Base-by-base conservation (phyloP, 225 moss, liverwort and hornwort species). In the Neckera pumila region DNA sequence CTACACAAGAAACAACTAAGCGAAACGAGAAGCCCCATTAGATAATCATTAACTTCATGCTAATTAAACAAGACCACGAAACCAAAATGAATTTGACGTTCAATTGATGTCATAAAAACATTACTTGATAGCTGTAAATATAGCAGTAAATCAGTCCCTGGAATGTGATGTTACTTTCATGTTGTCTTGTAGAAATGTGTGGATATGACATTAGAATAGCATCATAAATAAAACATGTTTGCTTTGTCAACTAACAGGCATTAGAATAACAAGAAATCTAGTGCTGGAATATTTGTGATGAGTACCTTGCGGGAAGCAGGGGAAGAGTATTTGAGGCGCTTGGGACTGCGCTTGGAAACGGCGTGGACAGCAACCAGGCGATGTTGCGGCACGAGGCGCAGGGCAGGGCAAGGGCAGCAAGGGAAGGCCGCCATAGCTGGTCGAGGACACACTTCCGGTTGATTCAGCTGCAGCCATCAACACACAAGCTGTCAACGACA, bases 321-420 rank as follows among this genome's bases (percentile, higher is more conserved):
- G 78, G 89, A 90, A 45, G 95, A 89, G 42, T 98, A 98, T 87
- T 95, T 98, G 81, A 96, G 93, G 61, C 97, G 93, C 95, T 98
- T 98, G 81, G 98, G 98, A 81, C 95, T 98, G 62, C 98, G 95
- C 91, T 97, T 98, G 77, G 96, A 91, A 31, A 92, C 67, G 83
- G 97, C 95, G 60, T 94, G 91, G 70, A 94, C 88, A 23, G 87
- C 87, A 14, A 93, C 86, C 69, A 89, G 78, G 54, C 82, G 89
- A 87, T 71, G 90, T 60, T 89, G 90, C 65, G 92, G 92, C 53
- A 66, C 72, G 34, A 58, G 85, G 53, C 88, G 87, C 59, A 91
- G 79, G 56, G 87, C 78, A 72, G 92, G 89, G 85, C 90, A 87
- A 71, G 90, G 85, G 57, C 84, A 84, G 86, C 86, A 90, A 67